Conservation (phyloP, 768 basidiomycete species). For the Mycena alexandri region DNA sequence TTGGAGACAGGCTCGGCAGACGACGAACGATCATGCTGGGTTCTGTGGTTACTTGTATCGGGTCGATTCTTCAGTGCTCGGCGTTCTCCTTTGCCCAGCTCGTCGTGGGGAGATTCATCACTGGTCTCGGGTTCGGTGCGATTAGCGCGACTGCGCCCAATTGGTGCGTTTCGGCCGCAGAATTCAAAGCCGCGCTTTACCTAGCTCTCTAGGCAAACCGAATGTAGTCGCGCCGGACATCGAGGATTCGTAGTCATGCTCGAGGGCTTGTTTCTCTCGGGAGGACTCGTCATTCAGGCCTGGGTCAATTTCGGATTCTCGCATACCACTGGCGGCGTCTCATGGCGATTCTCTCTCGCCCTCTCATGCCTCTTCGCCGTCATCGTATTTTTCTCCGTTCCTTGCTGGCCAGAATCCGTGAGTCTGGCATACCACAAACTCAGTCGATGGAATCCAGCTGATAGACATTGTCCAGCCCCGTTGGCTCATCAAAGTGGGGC, state of each 20-base stretch:
- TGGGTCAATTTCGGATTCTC: constrained; percentile 37
- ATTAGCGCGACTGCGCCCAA: constrained; percentile 39
- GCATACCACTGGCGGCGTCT: constrained; percentile 29
- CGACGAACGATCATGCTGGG: constrained; percentile 70
- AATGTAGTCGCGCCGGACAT: constrained; percentile 38
- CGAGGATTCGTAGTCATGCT: constrained; percentile 40
- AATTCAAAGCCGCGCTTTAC: neutral
- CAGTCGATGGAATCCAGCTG: neutral
- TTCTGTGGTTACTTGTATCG: constrained; percentile 70
- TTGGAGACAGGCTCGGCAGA: constrained; percentile 71
- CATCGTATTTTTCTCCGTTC: constrained; percentile 32
- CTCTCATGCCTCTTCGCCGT: constrained; percentile 33
- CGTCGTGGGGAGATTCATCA: constrained; percentile 70
- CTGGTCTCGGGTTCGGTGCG: constrained; percentile 61
- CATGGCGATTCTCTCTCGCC: constrained; percentile 37
- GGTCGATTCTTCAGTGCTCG: constrained; percentile 70
- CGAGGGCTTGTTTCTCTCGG: constrained; percentile 36
- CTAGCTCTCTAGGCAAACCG: constrained; percentile 32
- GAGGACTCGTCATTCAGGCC: constrained; percentile 30
- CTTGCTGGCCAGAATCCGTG: constrained; percentile 38
- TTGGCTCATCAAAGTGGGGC: constrained; percentile 40
- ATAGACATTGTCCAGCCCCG: constrained; percentile 32
- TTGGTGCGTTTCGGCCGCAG: constrained; percentile 14
- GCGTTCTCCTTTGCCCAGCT: constrained; percentile 72
- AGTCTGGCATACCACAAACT: neutral